Base-by-base conservation (phyloP, 1,284 basidiomycete species). In the Pseudozyma sp. region DNA sequence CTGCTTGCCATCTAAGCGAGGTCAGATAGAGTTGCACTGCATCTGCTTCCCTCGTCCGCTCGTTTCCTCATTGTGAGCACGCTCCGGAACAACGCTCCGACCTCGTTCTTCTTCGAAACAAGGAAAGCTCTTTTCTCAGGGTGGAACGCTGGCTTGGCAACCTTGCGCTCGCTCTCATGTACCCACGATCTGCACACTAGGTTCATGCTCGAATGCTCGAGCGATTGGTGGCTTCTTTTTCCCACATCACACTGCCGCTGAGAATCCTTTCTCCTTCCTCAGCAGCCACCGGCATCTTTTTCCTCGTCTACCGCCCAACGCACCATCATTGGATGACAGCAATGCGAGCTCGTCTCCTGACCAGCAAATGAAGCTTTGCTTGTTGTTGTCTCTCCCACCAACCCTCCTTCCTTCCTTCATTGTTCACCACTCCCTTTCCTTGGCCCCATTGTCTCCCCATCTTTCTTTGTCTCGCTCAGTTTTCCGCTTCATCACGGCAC, bases 161-260 rank as follows among this genome's bases (percentile, higher is more conserved):
- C 39, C 39, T 13, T 39, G 10, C n/a, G 35, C 16, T 52, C 47
- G 21, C 10, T 18, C 45, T 19, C 38, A 53, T 40, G 45, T 50
- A 54, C 59, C 52, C 59, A 61, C 59, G 59, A 61, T 61, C 59
- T 50, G 52, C 59, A 61, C 45, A 18, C 21, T n/a, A 31, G 6
- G 25, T 31, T 31, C 25, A 31, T 31, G 25, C 25, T 31, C 47
- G 35, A 45, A 61, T 54, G 59, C 52, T 54, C 25, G 25, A 35
- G n/a, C 38, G 5, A 48, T 42, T 43, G 45, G 59, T 61, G 59
- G 59, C 59, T 54, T 54, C 38, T 45, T 31, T 31, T 35, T 42
- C 25, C 54, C 45, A 14, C 35, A 25, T 16, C 48, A 25, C 45
- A 47, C 47, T 13, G 36, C n/a, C 38, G 40, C 25, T 25, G 21